phyloP scores from a whole-genome alignment of 1,139 yeast genomes.

The Nakaseomyces sp. region DNA sequence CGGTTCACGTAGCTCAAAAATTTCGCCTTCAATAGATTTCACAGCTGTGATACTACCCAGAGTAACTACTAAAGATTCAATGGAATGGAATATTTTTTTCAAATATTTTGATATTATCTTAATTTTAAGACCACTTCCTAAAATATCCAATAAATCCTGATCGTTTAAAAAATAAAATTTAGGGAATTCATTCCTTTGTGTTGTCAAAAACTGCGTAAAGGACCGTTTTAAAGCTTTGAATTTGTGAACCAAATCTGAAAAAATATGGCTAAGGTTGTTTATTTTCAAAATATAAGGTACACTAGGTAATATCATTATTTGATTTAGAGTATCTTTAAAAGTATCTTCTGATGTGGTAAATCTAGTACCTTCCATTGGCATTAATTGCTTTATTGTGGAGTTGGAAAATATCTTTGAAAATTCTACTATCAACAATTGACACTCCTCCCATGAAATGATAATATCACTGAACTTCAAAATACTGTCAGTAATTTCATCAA shows the following conservation, averaged over 20 bases:
- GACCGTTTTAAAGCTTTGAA: conserved; percentile 55
- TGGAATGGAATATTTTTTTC: conserved; percentile 65
- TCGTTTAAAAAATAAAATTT: conserved; percentile 85
- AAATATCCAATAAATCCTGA: conserved; percentile 75
- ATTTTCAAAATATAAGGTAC: conserved; percentile 53
- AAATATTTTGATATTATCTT: conserved; percentile 50
- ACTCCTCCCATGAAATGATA: conserved; percentile 71
- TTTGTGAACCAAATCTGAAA: conserved; percentile 49
- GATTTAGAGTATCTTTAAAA: conserved; percentile 26
- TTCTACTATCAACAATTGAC: conserved; percentile 85
- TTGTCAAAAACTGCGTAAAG: conserved; percentile 68
- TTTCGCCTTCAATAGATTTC: conserved; percentile 58
- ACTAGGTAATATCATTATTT: conserved; percentile 42
- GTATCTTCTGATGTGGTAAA: conserved; percentile 39
- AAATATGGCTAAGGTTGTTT: conserved; percentile 40
- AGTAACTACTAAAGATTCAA: conserved; percentile 40
- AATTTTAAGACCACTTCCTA: conserved; percentile 56
- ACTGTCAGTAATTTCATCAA: conserved; percentile 47
- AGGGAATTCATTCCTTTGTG: conserved; percentile 69
- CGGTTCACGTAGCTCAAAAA: too few species aligned
- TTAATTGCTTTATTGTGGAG: conserved; percentile 48
- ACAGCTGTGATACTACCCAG: conserved; percentile 41
- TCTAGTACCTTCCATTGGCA: conserved; percentile 62
- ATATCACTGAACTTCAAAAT: conserved; percentile 45
- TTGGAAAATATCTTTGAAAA: conserved; percentile 70